These are phyloP conservation scores for Psidium guajava DNA, from an alignment of 345 rosid genomes.

Conservation along the genomic window DNA sequence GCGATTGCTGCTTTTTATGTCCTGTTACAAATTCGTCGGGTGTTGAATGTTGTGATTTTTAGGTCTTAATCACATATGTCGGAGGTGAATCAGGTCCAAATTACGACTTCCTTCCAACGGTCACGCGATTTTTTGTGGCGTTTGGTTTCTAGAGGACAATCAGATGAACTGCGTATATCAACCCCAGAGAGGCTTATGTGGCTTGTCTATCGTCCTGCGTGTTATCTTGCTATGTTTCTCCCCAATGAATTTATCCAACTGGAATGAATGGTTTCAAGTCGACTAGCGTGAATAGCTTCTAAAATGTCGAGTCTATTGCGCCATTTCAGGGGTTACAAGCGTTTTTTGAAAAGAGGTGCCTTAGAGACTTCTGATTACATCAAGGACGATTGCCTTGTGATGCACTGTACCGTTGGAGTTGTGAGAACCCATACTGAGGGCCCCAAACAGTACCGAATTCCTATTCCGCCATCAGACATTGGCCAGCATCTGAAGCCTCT, in stretches of 20 bases:
- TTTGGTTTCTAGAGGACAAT: not conserved
- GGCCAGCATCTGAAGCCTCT: conserved; percentile 49
- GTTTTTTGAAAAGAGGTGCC: conserved; percentile 62
- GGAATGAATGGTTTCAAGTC: not conserved
- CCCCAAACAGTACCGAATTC: conserved; percentile 49
- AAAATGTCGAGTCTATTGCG: not conserved
- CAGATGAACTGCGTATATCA: not conserved
- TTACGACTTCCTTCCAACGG: not conserved
- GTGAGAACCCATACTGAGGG: conserved; percentile 67
- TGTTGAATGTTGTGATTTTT: not conserved
- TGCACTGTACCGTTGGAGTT: conserved; percentile 65
- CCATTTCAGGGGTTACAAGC: conserved; percentile 71
- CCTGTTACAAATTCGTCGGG: not conserved
- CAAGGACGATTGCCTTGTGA: conserved; percentile 57
- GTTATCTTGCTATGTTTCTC: not conserved
- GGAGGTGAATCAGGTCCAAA: not conserved
- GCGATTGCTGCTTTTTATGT: not conserved
- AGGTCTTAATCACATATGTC: not conserved
- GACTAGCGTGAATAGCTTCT: not conserved
- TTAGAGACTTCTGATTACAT: conserved; percentile 61
- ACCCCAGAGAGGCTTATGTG: not conserved
- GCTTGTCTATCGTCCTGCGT: not conserved
- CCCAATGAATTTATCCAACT: not conserved
- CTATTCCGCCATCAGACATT: conserved; percentile 47
- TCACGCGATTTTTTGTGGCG: not conserved